phyloP scores from a whole-genome alignment of 495 filamentous ascomycete genomes.

The Hypoxylon rickii region DNA sequence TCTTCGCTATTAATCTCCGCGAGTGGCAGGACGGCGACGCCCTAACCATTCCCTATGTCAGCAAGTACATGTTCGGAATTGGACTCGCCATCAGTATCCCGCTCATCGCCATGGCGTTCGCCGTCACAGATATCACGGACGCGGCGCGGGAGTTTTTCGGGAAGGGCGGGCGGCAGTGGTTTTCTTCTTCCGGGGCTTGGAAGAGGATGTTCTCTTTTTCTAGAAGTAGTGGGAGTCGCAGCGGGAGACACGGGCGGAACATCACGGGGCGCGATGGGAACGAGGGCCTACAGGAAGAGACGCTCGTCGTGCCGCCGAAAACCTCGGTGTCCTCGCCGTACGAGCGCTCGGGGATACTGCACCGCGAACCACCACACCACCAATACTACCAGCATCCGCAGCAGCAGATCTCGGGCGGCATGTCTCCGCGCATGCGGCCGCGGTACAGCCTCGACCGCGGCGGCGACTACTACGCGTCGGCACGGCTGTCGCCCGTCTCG shows the following conservation, averaged over 20 bases:
- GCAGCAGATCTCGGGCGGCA: neutral
- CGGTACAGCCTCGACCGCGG: constrained; percentile 26
- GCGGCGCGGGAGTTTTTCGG: constrained; percentile 21
- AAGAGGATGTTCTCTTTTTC: neutral
- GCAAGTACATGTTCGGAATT: constrained; percentile 68
- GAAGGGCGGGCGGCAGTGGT: neutral
- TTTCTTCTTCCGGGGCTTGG: neutral
- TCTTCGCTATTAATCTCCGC: constrained; percentile 67
- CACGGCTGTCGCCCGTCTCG: constrained; percentile 23
- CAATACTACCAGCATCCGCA: neutral
- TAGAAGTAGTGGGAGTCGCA: too few relatives aligned
- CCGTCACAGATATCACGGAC: constrained; percentile 60
- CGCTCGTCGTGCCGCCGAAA: constrained; percentile 11
- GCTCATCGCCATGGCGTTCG: constrained; percentile 62
- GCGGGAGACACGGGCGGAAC: neutral
- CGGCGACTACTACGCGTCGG: constrained; percentile 16
- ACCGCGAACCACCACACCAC: neutral
- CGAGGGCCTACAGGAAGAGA: neutral
- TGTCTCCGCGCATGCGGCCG: neutral
- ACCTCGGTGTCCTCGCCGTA: constrained; percentile 25
- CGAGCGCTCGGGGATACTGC: constrained; percentile 1
- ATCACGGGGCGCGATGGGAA: neutral
- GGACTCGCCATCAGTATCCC: constrained; percentile 69
- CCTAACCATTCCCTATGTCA: constrained; percentile 61
- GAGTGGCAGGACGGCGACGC: constrained; percentile 50